These are phyloP conservation scores for Boletales sp. DNA, from an alignment of 768 basidiomycete species.

Conservation along the genomic window DNA sequence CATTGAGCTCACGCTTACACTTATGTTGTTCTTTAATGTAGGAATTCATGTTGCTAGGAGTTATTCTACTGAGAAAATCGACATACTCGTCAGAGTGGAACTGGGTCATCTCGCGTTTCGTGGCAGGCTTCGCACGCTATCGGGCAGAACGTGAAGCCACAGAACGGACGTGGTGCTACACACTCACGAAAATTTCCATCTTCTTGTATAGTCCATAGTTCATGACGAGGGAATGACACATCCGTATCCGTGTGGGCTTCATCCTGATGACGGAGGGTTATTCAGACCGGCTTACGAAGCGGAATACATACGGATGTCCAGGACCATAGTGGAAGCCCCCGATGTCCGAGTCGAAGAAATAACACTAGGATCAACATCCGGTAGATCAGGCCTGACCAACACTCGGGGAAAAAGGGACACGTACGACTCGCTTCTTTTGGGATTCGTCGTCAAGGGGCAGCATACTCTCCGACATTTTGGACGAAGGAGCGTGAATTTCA, in stretches of 20 bases:
- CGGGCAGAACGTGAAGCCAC: not conserved
- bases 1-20: conserved; percentile 49
- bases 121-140: conserved; percentile 97
- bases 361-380: conserved; percentile 57
- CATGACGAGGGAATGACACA: conserved; percentile 99
- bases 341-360: conserved; percentile 99
- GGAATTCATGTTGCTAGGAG: conserved; percentile 91
- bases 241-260: conserved; percentile 97
- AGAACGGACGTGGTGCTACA: not conserved
- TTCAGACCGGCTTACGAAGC: not conserved
- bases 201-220: conserved; percentile 99
- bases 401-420: conserved; percentile 29
- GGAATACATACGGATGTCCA: conserved; percentile 74
- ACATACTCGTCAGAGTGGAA: conserved; percentile 99
- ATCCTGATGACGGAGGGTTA: conserved; percentile 47
- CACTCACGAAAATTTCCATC: conserved; percentile 98
- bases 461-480: conserved; percentile 41
- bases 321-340: conserved; percentile 99
- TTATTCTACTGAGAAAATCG: conserved; percentile 91
- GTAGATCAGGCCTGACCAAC: conserved; percentile 4
- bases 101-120: conserved; percentile 99
- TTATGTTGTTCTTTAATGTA: conserved; percentile 95
- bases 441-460: conserved; percentile 66
- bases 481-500: not conserved
- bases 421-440: conserved; percentile 83